These are phyloP conservation scores for Silene noctiflora DNA, from an alignment of 179 eudicot genomes.

Conservation along the genomic window DNA sequence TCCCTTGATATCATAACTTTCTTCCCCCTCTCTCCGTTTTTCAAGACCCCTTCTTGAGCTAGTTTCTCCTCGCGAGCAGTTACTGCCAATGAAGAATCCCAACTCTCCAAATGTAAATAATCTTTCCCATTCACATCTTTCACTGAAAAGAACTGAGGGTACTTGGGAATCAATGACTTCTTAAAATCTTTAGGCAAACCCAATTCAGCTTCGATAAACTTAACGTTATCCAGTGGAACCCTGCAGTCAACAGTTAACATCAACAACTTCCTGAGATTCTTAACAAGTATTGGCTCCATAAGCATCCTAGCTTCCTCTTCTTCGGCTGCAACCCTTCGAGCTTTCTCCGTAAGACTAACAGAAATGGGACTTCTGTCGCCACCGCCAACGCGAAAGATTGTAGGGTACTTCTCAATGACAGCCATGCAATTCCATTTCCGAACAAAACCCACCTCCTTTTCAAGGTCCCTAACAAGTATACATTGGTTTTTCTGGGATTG, in stretches of 20 bases:
- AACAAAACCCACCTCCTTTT: constrained; percentile 88
- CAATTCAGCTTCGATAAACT: constrained; percentile 48
- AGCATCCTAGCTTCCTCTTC: constrained; percentile 54
- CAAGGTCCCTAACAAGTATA: constrained; percentile 73
- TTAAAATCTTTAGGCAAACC: constrained; percentile 71
- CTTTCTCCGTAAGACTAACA: constrained; percentile 60
- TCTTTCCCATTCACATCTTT: constrained; percentile 51
- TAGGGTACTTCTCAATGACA: constrained; percentile 72
- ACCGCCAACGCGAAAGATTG: constrained; percentile 64
- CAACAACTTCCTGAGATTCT: constrained; percentile 67
- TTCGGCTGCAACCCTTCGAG: constrained; percentile 52
- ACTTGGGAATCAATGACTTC: constrained; percentile 52
- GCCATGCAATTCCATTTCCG: constrained; percentile 90
- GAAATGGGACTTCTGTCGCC: constrained; percentile 54
- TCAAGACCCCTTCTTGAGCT: constrained; percentile 30
- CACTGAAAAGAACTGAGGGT: constrained; percentile 61
- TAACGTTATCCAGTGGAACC: constrained; percentile 65
- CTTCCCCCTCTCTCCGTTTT: constrained; percentile 23
- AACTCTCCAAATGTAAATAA: constrained; percentile 58
- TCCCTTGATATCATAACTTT: constrained; percentile 60
- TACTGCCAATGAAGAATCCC: constrained; percentile 75
- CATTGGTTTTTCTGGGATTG: constrained; percentile 61
- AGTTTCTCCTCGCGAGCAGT: constrained; percentile 74
- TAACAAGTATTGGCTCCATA: constrained; percentile 83
- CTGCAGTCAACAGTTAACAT: constrained; percentile 88